Base-by-base conservation (phyloP, 257 asterid genomes). In the Echium plantagineum region DNA sequence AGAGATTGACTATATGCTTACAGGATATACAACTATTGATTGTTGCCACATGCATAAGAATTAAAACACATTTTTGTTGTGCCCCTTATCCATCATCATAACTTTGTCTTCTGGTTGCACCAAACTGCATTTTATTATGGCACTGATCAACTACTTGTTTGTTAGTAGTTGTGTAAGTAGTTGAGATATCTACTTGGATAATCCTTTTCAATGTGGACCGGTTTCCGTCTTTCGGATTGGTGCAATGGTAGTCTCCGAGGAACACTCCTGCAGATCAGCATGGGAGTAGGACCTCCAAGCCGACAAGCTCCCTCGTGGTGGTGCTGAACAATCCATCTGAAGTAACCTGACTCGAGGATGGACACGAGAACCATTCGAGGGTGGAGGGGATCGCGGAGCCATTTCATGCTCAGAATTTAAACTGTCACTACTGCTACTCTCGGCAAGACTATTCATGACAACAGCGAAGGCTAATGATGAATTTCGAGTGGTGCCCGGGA, bases 201-300 rank as follows among this genome's bases (percentile, higher is more conserved):
- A 42, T 42, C 5, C 17, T 12, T 5, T 42, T 63, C 71, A 68
- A n/a, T 63, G 60, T 48, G 63, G 73, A 32, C 64, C 72, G 38
- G 63, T 10, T 24, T 71, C 73, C 35, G 63, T 32, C 42, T 26
- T 52, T 21, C 49, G 55, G 3, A 69, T 18, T 60, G 71, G 47
- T 8, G 75, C 53, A 63, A 71, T 55, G 4, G 52, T 55, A 32
- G 59, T 56, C 42, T 54, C 61, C 6, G 76, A 63, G 20, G 48
- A 71, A 60, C 81, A 72, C 0, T 79, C 81, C 15, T 77, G 89
- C 63, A 87, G 68, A 74, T 87, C 94, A 57, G 84, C 85, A 69
- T 80, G 65, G 20, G 96, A 85, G 54, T 77, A 80, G 0, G 96
- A 85, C 64, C 89, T 74, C 84, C 86, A 80, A 0, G 77, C 48